These are phyloP conservation scores for Fusarium circinatum DNA, from an alignment of 2,329 filamentous ascomycete species.

Conservation along the genomic window DNA sequence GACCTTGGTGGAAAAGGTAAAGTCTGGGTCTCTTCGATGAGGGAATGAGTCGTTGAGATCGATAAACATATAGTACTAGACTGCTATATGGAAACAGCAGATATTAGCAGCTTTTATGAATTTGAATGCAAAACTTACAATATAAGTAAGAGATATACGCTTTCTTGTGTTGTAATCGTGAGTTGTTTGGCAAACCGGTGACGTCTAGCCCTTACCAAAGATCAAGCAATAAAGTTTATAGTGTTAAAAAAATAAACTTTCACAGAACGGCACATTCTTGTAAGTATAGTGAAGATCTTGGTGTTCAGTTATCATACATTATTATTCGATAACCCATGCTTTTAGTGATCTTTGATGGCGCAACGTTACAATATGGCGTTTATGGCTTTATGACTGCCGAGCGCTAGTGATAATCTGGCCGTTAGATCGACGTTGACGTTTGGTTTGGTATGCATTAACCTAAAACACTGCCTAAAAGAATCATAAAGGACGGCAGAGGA, in stretches of 20 bases:
- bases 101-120: rapidly evolving
- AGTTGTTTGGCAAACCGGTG: background rate
- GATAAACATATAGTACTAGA: too few relatives aligned
- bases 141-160: background rate
- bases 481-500: background rate
- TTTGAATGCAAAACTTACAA: rapidly evolving
- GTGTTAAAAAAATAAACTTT: background rate
- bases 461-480: background rate
- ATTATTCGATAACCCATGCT: background rate
- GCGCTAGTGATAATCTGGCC: background rate
- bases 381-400: background rate
- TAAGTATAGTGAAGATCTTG: background rate
- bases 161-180: background rate
- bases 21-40: background rate
- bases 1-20: too few relatives aligned
- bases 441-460: background rate
- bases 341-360: too few relatives aligned
- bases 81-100: too few relatives aligned
- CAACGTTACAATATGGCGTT: background rate
- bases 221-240: rapidly evolving
- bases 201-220: background rate
- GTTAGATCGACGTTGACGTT: background rate
- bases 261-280: background rate
- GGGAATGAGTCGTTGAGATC: background rate
- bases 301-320: background rate